Evolutionary conservation across 1,284 basidiomycete species (phyloP), one percentile per base, ranked within the genome.

Genomic region (Somion occarium): DNA sequence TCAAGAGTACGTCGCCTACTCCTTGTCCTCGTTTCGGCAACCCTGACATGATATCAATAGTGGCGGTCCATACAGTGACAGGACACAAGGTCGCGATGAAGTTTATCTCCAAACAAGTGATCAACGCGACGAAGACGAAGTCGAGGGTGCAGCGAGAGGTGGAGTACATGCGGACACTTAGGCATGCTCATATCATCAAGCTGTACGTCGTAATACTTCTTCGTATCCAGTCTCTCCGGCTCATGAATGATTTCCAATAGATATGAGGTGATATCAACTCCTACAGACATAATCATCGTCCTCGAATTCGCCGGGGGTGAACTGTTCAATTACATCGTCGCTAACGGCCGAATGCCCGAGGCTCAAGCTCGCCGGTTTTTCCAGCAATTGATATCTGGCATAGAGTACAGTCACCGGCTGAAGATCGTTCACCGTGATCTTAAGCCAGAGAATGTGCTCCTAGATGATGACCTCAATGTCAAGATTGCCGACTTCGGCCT

Each of bases 1-100:
- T 99, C 66, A 98, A 98, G 77, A 90, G 94, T 96, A 69, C 70
- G 92, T 78, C 44, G 41, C 48, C 45, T 41, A 38, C 27, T 20
- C n/a, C 24, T 46, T 45, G 42, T 50, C 56, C 12, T 24, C 19
- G 53, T 52, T 27, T 41, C 52, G 53, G 55, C 43, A 48, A 48
- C 53, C 49, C 53, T 38, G 53, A 54, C 38, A 48, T 25, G 45
- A 22, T 46, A 20, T 48, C 25, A 13, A 38, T 68, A 98, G 93
- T 96, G 79, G 96, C 93, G 27, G 85, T 85, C 12, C 96, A 99
- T 68, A 90, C 90, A 41, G 82, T 98, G 59, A 98, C 96, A 0
- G 93, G 94, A 0, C 93, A 98, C 65, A 86, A 87, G 60, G 96
- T 99, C 41, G 96, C 96, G 2, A 93, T 99, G 88, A 98, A 98